A percentile compares a stretch with the other conserved stretches of the same genome.
These are phyloP conservation scores for Candida anutae DNA, from an alignment of 1,139 yeast species.

Conservation along the genomic window DNA sequence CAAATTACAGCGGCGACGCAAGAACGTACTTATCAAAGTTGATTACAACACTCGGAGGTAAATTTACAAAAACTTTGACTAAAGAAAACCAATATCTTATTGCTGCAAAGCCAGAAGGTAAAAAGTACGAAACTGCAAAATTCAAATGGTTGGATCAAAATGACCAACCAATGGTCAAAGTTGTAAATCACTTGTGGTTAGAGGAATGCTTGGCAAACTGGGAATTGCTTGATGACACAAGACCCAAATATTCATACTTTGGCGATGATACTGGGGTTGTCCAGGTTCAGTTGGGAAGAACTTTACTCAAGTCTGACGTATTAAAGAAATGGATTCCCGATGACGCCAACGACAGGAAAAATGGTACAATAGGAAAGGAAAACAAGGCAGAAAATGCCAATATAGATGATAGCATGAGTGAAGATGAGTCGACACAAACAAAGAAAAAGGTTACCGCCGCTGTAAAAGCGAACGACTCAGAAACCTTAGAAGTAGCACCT, in stretches of 20 bases:
- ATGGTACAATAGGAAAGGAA: conserved; percentile 2
- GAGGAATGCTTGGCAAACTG: conserved; percentile 70
- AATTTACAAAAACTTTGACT: conserved; percentile 62
- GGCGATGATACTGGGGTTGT: conserved; percentile 31
- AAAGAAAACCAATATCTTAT: conserved; percentile 65
- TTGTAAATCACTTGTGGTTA: conserved; percentile 84
- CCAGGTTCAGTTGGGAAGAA: conserved; percentile 44
- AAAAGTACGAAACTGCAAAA: conserved; percentile 66
- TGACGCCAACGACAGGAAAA: too few species aligned
- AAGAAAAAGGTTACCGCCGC: conserved; percentile 3
- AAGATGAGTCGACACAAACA: conserved; percentile 15
- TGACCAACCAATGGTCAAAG: conserved; percentile 30
- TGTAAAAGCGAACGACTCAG: conserved; percentile 5
- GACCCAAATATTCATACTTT: conserved; percentile 38
- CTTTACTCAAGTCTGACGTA: conserved; percentile 34
- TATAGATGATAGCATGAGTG: conserved; percentile 31
- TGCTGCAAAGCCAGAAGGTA: conserved; percentile 61
- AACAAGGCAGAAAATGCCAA: conserved; percentile 9
- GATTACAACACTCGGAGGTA: conserved; percentile 68
- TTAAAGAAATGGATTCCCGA: conserved; percentile 32
- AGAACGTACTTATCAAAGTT: conserved; percentile 61
- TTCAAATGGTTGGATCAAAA: conserved; percentile 41
- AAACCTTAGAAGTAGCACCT: conserved; percentile 1
- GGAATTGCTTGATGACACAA: conserved; percentile 39
- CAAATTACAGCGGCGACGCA: conserved; percentile 83